phyloP scores from a whole-genome alignment of 1,139 yeast genomes.

The Geotrichum siamense region DNA sequence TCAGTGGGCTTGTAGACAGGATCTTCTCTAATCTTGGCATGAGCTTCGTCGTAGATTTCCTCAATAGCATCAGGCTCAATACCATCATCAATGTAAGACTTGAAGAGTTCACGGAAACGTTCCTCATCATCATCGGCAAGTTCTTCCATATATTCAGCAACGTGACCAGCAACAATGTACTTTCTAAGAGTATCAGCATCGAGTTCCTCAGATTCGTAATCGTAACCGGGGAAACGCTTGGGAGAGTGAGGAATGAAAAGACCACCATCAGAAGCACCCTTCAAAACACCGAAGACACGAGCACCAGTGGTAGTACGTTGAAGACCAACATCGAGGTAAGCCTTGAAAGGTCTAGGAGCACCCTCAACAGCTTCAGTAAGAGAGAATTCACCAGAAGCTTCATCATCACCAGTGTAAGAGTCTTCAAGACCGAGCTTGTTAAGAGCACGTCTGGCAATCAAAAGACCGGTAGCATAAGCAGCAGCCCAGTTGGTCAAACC shows the following conservation, averaged over 20 bases:
- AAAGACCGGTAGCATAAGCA: conserved; percentile 98
- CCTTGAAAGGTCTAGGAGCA: conserved; percentile 99
- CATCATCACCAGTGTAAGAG: conserved; percentile 98
- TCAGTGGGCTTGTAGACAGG: conserved; percentile 80
- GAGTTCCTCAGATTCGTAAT: conserved; percentile 95
- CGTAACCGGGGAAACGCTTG: conserved; percentile 99
- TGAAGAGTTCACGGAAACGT: conserved; percentile 94
- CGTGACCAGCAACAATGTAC: conserved; percentile 99
- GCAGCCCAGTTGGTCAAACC: conserved; percentile 99
- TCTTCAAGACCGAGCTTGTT: conserved; percentile 97
- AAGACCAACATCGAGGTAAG: conserved; percentile 97
- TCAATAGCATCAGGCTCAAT: conserved; percentile 95
- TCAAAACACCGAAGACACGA: conserved; percentile 97
- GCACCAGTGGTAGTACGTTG: conserved; percentile 99
- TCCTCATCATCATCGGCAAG: conserved; percentile 99
- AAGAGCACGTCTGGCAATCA: conserved; percentile 98
- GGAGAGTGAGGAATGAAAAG: conserved; percentile 98
- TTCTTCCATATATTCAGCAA: conserved; percentile 99
- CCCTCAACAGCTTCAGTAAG: conserved; percentile 99
- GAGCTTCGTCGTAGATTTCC: conserved; percentile 93
- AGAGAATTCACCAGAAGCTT: conserved; percentile 98
- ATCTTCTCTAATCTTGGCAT: conserved; percentile 92
- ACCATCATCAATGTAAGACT: conserved; percentile 94
- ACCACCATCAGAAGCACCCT: conserved; percentile 99
- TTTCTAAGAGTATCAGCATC: conserved; percentile 97